Evolutionary conservation across 2,329 filamentous ascomycete genomes (phyloP).

Genomic region (Cladosporium sp.): DNA sequence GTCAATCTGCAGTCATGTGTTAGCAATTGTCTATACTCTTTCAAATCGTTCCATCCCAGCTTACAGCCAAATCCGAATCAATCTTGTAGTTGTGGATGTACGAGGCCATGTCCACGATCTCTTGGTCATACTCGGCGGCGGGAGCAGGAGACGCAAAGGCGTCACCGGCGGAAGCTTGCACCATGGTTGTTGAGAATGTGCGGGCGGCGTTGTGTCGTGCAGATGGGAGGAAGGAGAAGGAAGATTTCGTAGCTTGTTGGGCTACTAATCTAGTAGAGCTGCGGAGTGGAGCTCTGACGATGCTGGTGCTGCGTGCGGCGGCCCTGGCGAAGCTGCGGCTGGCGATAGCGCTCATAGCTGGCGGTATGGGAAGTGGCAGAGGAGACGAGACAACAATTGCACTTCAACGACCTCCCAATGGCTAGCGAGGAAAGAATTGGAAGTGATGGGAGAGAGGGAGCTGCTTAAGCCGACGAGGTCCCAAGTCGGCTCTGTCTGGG

Average conservation of each 20-base stretch:
- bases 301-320: conserved; percentile 25
- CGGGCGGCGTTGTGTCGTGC: conserved; percentile 16
- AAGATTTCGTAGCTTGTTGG: conserved; percentile 14
- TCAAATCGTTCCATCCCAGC: conserved; percentile 34
- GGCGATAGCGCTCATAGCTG: conserved; percentile 31
- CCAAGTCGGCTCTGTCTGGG: background rate
- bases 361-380: background rate
- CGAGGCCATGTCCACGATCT: conserved; percentile 90
- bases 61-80: conserved; percentile 85
- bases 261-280: conserved; percentile 21
- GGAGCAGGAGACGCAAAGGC: conserved; percentile 28
- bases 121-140: conserved; percentile 65
- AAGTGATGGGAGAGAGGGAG: background rate
- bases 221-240: conserved; percentile 10
- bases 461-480: background rate
- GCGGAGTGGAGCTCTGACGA: conserved; percentile 25
- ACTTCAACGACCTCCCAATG: background rate
- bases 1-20: conserved; percentile 62
- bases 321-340: conserved; percentile 36
- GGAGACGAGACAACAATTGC: background rate
- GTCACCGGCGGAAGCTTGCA: conserved; percentile 22
- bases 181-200: conserved; percentile 31
- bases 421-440: background rate
- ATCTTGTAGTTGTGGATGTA: conserved; percentile 93
- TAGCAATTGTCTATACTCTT: background rate